Conservation (phyloP, 805 yeast genomes). For the Hanseniaspora taiwanica region DNA sequence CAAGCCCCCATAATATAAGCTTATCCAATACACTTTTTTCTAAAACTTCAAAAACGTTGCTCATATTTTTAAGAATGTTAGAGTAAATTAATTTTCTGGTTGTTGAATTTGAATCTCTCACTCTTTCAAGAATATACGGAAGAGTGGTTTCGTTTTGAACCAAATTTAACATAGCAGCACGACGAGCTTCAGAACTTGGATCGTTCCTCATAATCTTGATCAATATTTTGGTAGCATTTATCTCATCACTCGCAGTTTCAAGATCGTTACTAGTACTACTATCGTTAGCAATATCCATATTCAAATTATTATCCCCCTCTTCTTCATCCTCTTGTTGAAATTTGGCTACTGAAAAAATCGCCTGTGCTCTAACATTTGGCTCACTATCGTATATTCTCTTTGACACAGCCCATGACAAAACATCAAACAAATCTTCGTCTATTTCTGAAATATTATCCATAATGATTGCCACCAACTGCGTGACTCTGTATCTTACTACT, state of each 20-base stretch:
- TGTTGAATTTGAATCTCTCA: conserved; percentile 60
- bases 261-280: no score
- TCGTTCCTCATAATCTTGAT: conserved; percentile 56
- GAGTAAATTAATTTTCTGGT: conserved; percentile 66
- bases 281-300: no score
- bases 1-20: conserved; percentile 70
- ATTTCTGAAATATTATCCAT: conserved; percentile 65
- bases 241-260: conserved; percentile 20
- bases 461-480: conserved; percentile 58
- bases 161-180: conserved; percentile 68
- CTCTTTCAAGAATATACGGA: conserved; percentile 58
- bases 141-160: conserved; percentile 40
- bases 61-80: conserved; percentile 43
- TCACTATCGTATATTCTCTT: conserved; percentile 66
- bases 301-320: conserved; percentile 13
- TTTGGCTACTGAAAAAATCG: conserved; percentile 64
- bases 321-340: conserved; percentile 49
- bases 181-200: conserved; percentile 75
- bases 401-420: conserved; percentile 45
- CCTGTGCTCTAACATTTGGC: conserved; percentile 66
- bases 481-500: conserved; percentile 66
- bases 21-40: conserved; percentile 46
- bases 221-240: conserved; percentile 35
- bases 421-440: conserved; percentile 56
- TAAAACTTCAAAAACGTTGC: conserved; percentile 22